Percentiles rank a stretch among this genome's conserved stretches.
phyloP scores from a whole-genome alignment of 2,329 filamentous ascomycete species.

The Neonectria coccinea region DNA sequence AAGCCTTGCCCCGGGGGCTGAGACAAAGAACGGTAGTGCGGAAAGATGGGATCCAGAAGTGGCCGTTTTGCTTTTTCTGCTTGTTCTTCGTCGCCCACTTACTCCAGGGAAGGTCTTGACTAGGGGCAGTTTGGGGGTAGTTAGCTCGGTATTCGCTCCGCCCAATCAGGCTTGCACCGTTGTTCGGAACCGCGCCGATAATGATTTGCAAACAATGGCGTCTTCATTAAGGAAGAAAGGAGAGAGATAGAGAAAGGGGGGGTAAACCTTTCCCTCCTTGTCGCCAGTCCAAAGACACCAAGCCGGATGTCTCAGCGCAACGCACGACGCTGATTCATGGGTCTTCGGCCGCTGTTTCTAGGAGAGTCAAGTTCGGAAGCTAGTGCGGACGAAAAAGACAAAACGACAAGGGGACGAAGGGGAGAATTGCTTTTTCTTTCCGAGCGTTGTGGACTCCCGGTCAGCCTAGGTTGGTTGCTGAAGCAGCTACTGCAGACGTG shows the following conservation, averaged over 20 bases:
- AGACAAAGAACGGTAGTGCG: constrained; percentile 10
- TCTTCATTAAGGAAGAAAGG: constrained; percentile 11
- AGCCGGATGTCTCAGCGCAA: constrained; percentile 8
- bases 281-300: neutral
- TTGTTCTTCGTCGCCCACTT: neutral
- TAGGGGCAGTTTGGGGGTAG: constrained; percentile 8
- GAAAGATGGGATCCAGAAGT: neutral
- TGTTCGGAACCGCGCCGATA: constrained; percentile 15
- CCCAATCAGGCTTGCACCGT: constrained; percentile 13
- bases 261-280: neutral
- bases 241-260: no score
- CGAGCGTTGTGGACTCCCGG: neutral
- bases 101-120: constrained; percentile 8
- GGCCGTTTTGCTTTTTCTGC: constrained; percentile 13
- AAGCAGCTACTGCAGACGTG: constrained; percentile 9
- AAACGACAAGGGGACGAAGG: neutral
- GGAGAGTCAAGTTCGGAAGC: constrained; percentile 11
- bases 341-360: constrained; percentile 10
- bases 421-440: neutral
- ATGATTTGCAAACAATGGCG: constrained; percentile 10
- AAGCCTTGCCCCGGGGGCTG: constrained; percentile 11
- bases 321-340: constrained; percentile 4
- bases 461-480: constrained; percentile 1
- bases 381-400: constrained; percentile 6
- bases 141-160: constrained; percentile 13